Evolutionary conservation across 1,284 basidiomycete species (phyloP), one percentile per base, ranked within the genome.

Genomic region (Fistulinella cinereoalba): DNA sequence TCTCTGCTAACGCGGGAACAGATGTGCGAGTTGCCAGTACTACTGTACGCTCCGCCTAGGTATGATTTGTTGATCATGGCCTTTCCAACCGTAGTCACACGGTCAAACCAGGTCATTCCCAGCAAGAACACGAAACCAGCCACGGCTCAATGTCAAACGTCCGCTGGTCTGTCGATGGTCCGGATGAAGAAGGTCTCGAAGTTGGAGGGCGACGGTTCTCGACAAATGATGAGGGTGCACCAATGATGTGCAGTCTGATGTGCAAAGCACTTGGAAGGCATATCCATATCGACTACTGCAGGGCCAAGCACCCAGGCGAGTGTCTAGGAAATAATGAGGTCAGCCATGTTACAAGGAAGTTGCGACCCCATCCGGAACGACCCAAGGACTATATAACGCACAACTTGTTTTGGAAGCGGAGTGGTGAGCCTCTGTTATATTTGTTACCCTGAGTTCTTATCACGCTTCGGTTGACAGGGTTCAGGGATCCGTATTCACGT

Each of bases 111-210:
- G 82, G 77, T 0, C 82, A 84, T 52, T 43, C 75, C 0, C 81
- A 84, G 50, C 69, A 73, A 49, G 75, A 80, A 34, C 81, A 84
- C 43, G 79, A 82, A 28, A 85, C 81, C 0, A 70, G 71, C 24
- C 81, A 84, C 52, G 82, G 81, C 3, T 81, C 79, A 1, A 83
- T 83, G 82, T 75, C 77, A 0, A 68, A 62, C 39, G 75, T 76
- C 0, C 67, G 68, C 29, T 84, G 82, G 82, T 67, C 73, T 0
- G 56, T 85, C 2, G 78, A 81, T 40, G 76, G 74, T 0, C 67
- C 70, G 0, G 74, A 80, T 21, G 60, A 70, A 11, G 47, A 66
- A 0, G 58, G 66, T 1, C 51, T 82, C 0, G 81, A 84, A 51
- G 62, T 83, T 2, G 70, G 75, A 50, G 80, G 81, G 3, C 71